phyloP scores from a whole-genome alignment of 1,284 basidiomycete genomes.

The Cryptococcus jaspeensis region DNA sequence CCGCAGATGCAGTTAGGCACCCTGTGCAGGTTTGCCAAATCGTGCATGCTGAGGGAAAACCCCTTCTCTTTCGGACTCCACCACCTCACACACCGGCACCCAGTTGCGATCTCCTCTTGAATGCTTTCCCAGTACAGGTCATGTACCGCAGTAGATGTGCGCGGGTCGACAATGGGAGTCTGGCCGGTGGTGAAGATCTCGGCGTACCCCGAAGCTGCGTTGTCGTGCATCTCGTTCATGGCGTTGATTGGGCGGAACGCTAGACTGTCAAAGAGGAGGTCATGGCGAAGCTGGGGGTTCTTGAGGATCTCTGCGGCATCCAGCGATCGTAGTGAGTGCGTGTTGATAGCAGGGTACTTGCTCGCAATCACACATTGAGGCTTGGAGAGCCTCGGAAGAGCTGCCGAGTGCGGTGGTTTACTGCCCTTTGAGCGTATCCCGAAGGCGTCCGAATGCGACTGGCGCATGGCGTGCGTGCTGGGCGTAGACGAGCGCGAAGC shows the following conservation, averaged over 20 bases:
- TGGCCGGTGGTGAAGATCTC: conserved; percentile 26
- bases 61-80: conserved; percentile 46
- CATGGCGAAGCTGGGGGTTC: conserved; percentile 87
- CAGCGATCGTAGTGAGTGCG: conserved; percentile 76
- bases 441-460: too few species aligned
- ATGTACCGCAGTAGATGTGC: conserved; percentile 55
- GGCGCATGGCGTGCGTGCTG: too few species aligned
- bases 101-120: conserved; percentile 69
- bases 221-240: conserved; percentile 64
- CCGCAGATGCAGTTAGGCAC: conserved; percentile 64
- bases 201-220: conserved; percentile 35
- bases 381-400: too few species aligned
- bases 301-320: conserved; percentile 81
- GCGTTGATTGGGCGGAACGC: conserved; percentile 51
- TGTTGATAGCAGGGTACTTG: conserved; percentile 69
- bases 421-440: not conserved
- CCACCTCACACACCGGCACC: conserved; percentile 78
- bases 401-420: not conserved
- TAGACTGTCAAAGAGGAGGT: conserved; percentile 74
- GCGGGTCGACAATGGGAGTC: conserved; percentile 27
- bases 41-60: not conserved
- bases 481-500: too few species aligned
- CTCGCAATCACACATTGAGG: conserved; percentile 19
- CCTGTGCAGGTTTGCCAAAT: conserved; percentile 13
- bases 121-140: conserved; percentile 86